Evolutionary conservation across 2,329 filamentous ascomycete genomes (phyloP).

Genomic region (Rhinocladiella mackenziei): DNA sequence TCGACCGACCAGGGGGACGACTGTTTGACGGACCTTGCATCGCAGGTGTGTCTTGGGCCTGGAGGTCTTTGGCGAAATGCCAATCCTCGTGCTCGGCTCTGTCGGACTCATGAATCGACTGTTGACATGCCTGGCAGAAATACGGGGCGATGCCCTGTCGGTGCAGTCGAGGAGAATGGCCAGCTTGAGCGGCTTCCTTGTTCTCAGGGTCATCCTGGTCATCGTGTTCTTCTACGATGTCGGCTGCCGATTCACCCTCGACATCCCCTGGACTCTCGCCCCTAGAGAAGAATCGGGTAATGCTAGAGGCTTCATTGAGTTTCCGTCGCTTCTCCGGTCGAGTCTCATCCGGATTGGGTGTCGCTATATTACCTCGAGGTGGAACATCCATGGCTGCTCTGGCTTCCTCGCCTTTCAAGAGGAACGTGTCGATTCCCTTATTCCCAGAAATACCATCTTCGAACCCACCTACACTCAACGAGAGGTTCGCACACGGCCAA

Average conservation of each 20-base stretch:
- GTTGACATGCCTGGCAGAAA: conserved; percentile 64
- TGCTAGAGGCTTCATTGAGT: conserved; percentile 48
- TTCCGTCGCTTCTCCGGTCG: conserved; percentile 41
- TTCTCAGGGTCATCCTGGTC: conserved; percentile 21
- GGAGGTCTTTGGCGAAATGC: conserved; percentile 87
- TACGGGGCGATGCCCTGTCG: conserved; percentile 33
- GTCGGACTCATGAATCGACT: conserved; percentile 54
- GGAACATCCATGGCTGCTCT: conserved; percentile 41
- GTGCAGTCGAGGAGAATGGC: conserved; percentile 2
- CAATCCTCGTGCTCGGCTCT: conserved; percentile 81
- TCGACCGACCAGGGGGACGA: conserved; percentile 20
- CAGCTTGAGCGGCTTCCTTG: not conserved
- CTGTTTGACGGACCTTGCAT: conserved; percentile 26
- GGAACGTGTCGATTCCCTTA: conserved; percentile 77
- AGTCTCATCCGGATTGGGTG: conserved; percentile 30
- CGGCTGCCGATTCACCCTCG: conserved; percentile 25
- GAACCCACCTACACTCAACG: conserved; percentile 83
- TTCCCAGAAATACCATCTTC: conserved; percentile 83
- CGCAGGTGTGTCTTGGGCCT: conserved; percentile 57
- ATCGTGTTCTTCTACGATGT: conserved; percentile 16
- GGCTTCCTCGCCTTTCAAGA: conserved; percentile 64
- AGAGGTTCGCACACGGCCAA: conserved; percentile 91
- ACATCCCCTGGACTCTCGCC: conserved; percentile 34
- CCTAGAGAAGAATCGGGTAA: conserved; percentile 57
- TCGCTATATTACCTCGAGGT: conserved; percentile 25